phyloP scores from a whole-genome alignment of 2,329 filamentous ascomycete genomes.

The Trichoderma atroviride region DNA sequence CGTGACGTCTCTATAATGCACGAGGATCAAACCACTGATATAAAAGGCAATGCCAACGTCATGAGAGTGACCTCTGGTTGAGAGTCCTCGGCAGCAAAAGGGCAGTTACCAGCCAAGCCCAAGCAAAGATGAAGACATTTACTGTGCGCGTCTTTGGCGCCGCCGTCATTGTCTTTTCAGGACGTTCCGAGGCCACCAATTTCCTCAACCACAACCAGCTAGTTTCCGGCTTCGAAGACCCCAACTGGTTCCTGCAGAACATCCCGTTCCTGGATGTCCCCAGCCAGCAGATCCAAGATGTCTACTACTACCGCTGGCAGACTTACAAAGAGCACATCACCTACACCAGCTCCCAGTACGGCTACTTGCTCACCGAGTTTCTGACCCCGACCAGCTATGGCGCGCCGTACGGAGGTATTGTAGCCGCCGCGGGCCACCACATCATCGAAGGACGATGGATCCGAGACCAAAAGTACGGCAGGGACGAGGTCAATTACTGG shows the following conservation, averaged over 20 bases:
- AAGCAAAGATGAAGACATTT: not conserved
- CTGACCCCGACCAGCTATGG: not conserved
- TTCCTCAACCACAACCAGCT: not conserved
- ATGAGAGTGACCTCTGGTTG: not conserved
- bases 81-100: not conserved
- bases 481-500: not conserved
- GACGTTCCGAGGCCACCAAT: not conserved
- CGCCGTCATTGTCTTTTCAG: not conserved
- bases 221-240: not conserved
- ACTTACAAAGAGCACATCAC: not conserved
- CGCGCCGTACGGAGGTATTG: not conserved
- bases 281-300: not conserved
- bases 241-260: not conserved
- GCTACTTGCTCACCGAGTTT: constrained; percentile 7
- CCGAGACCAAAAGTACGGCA: not conserved
- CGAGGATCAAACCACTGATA: not conserved
- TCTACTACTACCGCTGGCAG: not conserved
- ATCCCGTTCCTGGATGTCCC: not conserved
- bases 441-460: not conserved
- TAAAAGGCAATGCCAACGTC: not conserved
- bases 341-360: not conserved
- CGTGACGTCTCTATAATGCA: not conserved
- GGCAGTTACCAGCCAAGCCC: not conserved
- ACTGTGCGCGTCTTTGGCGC: not conserved
- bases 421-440: not conserved